Evolutionary conservation across 2,329 filamentous ascomycete species (phyloP), one percentile per base, ranked within the genome.

Genomic region (Scedosporium boydii): DNA sequence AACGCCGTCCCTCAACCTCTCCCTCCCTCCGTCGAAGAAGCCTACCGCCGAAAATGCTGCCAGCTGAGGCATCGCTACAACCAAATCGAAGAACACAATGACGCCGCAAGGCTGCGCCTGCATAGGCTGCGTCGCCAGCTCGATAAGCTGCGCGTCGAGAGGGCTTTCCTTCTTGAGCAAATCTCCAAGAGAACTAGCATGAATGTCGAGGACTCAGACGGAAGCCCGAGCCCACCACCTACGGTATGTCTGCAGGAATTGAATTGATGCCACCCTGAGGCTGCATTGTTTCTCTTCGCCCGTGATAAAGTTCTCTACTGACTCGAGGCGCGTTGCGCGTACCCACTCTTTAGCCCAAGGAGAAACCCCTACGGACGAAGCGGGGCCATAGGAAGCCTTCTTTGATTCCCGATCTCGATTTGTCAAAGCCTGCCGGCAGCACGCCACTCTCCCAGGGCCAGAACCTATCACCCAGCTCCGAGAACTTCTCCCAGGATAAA

Each of bases 21-120:
- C 3, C 91, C 93, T 21, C 93, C 95, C 16, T 96, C 92, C 16
- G 92, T 98, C 66, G 93, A 99, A 76, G 89, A 93, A 73, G 93
- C 93, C 59, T 99, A 98, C 77, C 92, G 95, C 70, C 86, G 91
- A 67, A 98, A 99, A 85, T 98, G 93, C 75, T 91, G 97, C 72
- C 90, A 96, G 69, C 84, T 99, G 23, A 96, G 96, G 77, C 89
- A 91, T 69, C 89, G 95, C 65, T 90, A 95, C 66, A 89, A 87
- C 73, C 93, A 97, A 73, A 91, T 98, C 69, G 93, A 98, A 73
- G 87, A 91, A 64, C 88, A 91, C 71, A 97, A 97, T 74, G 92
- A 96, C 69, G 84, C 89, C 63, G 88, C 91, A 57, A 86, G 91
- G 61, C 79, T 91, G 61, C 89, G 91, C 60, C 89, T 96, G 66